phyloP scores from a whole-genome alignment of 331 rosid genomes.

The Cydonia oblonga region DNA sequence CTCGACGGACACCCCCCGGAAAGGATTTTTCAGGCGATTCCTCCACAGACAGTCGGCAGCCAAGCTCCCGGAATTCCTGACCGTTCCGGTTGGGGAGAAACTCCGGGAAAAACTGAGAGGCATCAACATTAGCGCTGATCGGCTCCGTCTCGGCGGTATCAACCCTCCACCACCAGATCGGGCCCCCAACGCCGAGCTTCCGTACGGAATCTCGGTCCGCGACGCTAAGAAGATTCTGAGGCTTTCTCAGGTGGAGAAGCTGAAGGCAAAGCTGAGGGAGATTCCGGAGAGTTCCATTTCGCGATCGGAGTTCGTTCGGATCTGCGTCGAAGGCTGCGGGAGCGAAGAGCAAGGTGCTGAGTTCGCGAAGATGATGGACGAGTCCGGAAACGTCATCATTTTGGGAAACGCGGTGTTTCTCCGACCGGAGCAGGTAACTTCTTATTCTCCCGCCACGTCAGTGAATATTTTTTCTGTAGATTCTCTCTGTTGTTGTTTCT shows the following conservation, averaged over 20 bases:
- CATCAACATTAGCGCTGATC: constrained; percentile 23
- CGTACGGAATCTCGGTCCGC: constrained; percentile 26
- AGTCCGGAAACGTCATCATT: constrained; percentile 69
- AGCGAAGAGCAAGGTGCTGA: constrained; percentile 44
- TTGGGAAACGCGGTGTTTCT: constrained; percentile 66
- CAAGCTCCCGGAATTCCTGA: constrained; percentile 41
- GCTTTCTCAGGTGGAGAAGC: constrained; percentile 47
- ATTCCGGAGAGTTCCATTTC: constrained; percentile 37
- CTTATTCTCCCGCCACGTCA: background rate
- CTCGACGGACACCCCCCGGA: constrained; percentile 16
- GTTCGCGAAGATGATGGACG: constrained; percentile 61
- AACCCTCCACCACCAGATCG: constrained; percentile 10
- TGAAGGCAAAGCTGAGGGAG: constrained; percentile 44
- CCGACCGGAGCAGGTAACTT: constrained; percentile 68
- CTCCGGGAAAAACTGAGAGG: constrained; percentile 54
- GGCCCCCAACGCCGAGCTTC: background rate
- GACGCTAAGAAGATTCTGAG: constrained; percentile 64
- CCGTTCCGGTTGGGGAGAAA: constrained; percentile 43
- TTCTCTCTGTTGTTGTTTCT: background rate
- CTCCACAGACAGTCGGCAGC: constrained; percentile 17
- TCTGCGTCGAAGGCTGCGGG: constrained; percentile 46
- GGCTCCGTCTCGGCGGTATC: constrained; percentile 13
- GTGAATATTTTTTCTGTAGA: background rate
- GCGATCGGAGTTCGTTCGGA: constrained; percentile 38
- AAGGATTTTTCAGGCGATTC: constrained; percentile 29